Evolutionary conservation across 2,329 filamentous ascomycete species (phyloP).

Genomic region (Lachnum nothofagi): DNA sequence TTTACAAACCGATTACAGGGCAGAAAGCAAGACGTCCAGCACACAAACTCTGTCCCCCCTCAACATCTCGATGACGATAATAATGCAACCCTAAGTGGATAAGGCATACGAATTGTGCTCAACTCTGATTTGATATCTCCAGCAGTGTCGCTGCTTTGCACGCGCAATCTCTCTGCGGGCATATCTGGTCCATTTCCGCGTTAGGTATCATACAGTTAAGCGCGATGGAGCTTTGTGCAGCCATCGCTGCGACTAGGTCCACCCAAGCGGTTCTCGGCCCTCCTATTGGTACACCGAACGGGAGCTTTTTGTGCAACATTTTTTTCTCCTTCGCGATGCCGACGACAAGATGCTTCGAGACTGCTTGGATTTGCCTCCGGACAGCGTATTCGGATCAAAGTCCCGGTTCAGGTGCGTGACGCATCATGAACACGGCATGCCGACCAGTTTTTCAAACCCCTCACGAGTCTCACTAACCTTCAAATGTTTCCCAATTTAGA

Average conservation of each 20-base stretch:
- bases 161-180: slow-evolving; percentile 16
- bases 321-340: slow-evolving; percentile 1
- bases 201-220: slow-evolving; percentile 13
- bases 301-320: slow-evolving; percentile 1
- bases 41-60: too few relatives aligned
- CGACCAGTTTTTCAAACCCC: neutral
- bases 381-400: neutral
- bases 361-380: neutral
- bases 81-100: neutral
- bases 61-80: neutral
- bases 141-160: slow-evolving; percentile 3
- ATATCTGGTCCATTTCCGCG: slow-evolving; percentile 8
- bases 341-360: slow-evolving; percentile 6
- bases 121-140: slow-evolving; percentile 14
- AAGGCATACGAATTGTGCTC: slow-evolving; percentile 8
- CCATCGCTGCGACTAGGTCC: slow-evolving; percentile 6
- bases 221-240: slow-evolving; percentile 6
- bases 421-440: neutral
- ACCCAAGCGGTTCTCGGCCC: too few relatives aligned
- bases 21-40: too few relatives aligned
- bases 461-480: neutral
- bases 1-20: too few relatives aligned
- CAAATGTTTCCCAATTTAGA: slow-evolving; percentile 1
- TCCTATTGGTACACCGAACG: slow-evolving; percentile 10
- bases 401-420: too few relatives aligned